Evolutionary conservation across 2,329 filamentous ascomycete genomes (phyloP).

Genomic region (Apiospora phragmitis): DNA sequence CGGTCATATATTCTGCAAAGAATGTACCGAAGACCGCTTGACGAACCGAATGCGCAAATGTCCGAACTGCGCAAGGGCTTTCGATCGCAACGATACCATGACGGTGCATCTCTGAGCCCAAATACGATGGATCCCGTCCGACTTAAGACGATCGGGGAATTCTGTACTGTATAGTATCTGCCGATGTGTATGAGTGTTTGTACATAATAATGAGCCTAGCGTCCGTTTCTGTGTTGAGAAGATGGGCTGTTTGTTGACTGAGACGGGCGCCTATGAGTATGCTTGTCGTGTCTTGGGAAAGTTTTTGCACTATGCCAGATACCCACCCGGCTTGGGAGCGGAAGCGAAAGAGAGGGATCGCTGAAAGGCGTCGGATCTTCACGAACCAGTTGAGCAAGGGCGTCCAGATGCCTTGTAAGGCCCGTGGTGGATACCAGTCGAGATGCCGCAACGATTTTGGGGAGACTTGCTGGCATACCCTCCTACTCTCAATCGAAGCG

Average conservation of each 20-base stretch:
- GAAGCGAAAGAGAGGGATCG: background rate
- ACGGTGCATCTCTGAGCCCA: constrained; percentile 52
- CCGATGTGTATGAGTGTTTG: constrained; percentile 5
- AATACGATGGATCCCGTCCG: background rate
- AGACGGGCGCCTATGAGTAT: background rate
- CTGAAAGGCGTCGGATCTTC: background rate
- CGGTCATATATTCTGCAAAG: constrained; percentile 90
- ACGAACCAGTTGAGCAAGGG: background rate
- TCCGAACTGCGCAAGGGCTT: constrained; percentile 88
- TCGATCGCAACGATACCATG: constrained; percentile 91
- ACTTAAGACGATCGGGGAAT: background rate
- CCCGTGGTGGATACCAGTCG: background rate
- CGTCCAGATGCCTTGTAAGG: background rate
- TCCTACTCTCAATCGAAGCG: background rate
- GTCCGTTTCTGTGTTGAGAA: background rate
- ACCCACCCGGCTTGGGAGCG: background rate
- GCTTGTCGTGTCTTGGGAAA: constrained; percentile 2
- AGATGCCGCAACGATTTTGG: background rate
- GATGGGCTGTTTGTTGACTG: background rate
- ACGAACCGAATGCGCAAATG: constrained; percentile 92
- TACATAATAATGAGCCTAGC: constrained; percentile 3
- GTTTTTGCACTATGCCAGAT: constrained; percentile 8
- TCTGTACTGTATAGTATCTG: background rate
- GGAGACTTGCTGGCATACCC: background rate
- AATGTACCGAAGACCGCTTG: constrained; percentile 87